Percentiles rank a stretch among this genome's conserved stretches.
phyloP scores from a whole-genome alignment of 1,139 yeast species.

The Petasospora rhodanensis region DNA sequence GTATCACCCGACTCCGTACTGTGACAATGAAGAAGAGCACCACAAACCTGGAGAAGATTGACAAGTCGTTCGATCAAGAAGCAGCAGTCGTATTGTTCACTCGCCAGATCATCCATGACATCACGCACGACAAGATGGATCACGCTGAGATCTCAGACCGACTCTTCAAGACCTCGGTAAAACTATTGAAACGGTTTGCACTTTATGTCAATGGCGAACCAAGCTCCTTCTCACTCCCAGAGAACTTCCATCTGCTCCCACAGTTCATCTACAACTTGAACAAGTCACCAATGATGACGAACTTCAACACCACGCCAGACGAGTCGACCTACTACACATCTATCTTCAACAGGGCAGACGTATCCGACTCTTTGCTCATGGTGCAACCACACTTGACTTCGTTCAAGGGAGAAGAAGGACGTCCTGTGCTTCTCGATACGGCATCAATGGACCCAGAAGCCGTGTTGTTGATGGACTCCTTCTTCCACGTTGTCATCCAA shows the following conservation, averaged over 20 bases:
- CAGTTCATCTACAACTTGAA: constrained; percentile 61
- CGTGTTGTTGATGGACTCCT: constrained; percentile 57
- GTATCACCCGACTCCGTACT: constrained; percentile 51
- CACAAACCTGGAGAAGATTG: constrained; percentile 24
- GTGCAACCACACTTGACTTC: constrained; percentile 45
- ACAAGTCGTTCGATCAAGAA: constrained; percentile 54
- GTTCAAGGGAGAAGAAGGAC: constrained; percentile 2
- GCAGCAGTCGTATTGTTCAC: constrained; percentile 63
- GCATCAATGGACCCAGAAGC: constrained; percentile 54
- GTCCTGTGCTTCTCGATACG: constrained; percentile 42
- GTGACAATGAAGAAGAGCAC: constrained; percentile 42
- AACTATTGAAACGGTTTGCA: constrained; percentile 34
- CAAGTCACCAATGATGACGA: constrained; percentile 63
- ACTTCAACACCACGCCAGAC: constrained; percentile 67
- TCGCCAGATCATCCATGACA: constrained; percentile 46
- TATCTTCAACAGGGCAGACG: constrained; percentile 52
- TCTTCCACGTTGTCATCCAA: constrained; percentile 62
- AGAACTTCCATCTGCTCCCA: constrained; percentile 60
- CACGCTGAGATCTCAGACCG: constrained; percentile 10
- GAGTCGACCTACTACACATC: constrained; percentile 66
- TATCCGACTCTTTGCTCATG: constrained; percentile 57
- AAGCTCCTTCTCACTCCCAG: constrained; percentile 42
- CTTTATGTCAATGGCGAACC: constrained; percentile 21
- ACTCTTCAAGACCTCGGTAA: constrained; percentile 30
- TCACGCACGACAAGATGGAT: constrained; percentile 38